These are phyloP conservation scores for Hippophae rhamnoides DNA, from an alignment of 306 rosid species.

Conservation along the genomic window DNA sequence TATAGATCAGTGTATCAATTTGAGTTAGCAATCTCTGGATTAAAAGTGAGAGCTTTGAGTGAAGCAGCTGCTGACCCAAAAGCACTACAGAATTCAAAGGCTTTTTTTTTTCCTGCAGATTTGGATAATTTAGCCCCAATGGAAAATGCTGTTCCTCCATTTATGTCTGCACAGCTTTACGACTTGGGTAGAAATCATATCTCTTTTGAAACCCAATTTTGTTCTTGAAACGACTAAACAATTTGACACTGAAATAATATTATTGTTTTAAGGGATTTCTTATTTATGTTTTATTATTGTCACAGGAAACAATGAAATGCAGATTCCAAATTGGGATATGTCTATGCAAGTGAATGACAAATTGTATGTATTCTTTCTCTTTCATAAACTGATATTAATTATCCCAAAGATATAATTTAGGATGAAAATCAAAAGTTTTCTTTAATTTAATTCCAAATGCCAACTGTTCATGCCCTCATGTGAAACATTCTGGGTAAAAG, in stretches of 20 bases:
- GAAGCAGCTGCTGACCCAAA: neutral
- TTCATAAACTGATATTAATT: neutral
- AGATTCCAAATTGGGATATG: constrained; percentile 21
- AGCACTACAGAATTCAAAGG: neutral
- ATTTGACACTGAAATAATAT: neutral
- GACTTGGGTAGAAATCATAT: constrained; percentile 27
- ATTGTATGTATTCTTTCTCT: constrained; percentile 22
- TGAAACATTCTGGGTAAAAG: neutral
- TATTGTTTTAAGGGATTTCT: neutral
- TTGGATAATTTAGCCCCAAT: constrained; percentile 10
- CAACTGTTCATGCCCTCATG: neutral
- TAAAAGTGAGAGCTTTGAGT: too few species aligned
- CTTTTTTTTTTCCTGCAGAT: neutral
- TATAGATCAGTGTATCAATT: too few species aligned
- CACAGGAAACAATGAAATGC: constrained; percentile 37
- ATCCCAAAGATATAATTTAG: too few species aligned
- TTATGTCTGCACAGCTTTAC: constrained; percentile 20
- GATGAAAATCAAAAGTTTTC: neutral
- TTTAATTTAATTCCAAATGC: neutral
- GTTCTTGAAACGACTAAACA: neutral
- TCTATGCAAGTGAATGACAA: constrained; percentile 26
- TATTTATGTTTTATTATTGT: neutral
- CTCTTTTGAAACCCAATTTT: neutral
- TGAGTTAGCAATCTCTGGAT: neutral
- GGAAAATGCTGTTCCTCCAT: constrained; percentile 38